Conservation (phyloP, 2,329 filamentous ascomycete species). For the Fonsecaea pugnacius region DNA sequence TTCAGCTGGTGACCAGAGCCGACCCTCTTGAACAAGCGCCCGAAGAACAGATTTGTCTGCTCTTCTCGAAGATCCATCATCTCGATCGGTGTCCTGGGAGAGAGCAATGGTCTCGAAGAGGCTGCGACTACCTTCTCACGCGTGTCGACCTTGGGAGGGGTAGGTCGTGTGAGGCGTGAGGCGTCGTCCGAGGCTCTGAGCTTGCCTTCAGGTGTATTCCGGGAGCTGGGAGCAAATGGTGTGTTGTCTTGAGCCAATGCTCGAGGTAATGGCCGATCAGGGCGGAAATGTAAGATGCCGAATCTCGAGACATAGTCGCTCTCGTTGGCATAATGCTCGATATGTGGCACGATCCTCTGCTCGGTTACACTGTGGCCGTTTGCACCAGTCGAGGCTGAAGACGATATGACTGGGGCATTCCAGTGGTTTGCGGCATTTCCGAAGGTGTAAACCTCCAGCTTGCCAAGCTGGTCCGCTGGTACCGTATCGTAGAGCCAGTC, state of each 20-base stretch:
- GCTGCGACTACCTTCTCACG: not conserved
- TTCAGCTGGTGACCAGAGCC: slow-evolving; percentile 51
- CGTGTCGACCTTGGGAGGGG: slow-evolving; percentile 5
- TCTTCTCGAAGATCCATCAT: slow-evolving; percentile 20
- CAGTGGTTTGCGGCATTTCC: slow-evolving; percentile 80
- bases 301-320: slow-evolving; percentile 75
- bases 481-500: slow-evolving; percentile 78
- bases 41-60: slow-evolving; percentile 53
- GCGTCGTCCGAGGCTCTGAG: not conserved
- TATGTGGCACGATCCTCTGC: slow-evolving; percentile 65
- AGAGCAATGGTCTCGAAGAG: not conserved
- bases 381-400: not conserved
- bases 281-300: slow-evolving; percentile 66
- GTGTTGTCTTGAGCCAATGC: not conserved
- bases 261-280: slow-evolving; percentile 12
- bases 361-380: slow-evolving; percentile 29
- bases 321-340: slow-evolving; percentile 80
- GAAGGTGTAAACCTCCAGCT: slow-evolving; percentile 77
- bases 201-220: not conserved
- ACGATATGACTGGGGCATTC: slow-evolving; percentile 65
- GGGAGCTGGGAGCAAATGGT: not conserved
- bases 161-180: not conserved
- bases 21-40: slow-evolving; percentile 53
- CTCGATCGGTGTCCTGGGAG: slow-evolving; percentile 24
- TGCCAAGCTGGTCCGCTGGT: slow-evolving; percentile 65